A percentile compares a stretch with the other conserved stretches of the same genome.
Conservation (phyloP, 257 asterid species). For the Nicotiana undulata region DNA sequence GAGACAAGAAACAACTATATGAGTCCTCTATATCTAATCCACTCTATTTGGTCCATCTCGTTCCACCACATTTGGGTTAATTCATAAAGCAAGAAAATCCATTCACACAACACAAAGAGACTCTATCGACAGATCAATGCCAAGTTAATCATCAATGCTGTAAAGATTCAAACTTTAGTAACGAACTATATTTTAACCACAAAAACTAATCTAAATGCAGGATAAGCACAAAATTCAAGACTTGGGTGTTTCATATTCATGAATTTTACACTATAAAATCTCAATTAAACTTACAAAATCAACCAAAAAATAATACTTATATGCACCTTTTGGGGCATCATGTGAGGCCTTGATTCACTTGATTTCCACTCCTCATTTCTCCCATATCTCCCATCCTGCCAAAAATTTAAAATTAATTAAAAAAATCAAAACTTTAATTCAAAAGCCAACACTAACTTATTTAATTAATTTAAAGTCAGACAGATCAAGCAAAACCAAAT, state of each 20-base stretch:
- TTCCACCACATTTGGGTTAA: neutral
- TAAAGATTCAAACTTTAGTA: neutral
- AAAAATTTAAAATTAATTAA: neutral
- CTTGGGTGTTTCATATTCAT: neutral
- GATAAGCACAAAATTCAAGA: neutral
- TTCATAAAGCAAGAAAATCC: neutral
- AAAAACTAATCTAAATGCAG: neutral
- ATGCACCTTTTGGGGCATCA: conserved; percentile 30
- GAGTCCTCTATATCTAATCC: neutral
- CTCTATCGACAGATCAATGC: neutral
- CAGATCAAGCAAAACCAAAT: neutral
- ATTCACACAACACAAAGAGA: neutral
- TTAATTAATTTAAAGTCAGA: neutral
- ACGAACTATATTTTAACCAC: neutral
- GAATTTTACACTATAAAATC: neutral
- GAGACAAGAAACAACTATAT: neutral
- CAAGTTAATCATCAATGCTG: neutral
- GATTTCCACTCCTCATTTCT: conserved; percentile 21
- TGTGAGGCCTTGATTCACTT: conserved; percentile 25
- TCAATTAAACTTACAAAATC: neutral
- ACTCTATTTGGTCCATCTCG: neutral
- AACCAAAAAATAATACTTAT: neutral
- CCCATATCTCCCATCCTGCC: conserved; percentile 35
- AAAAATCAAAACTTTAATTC: neutral
- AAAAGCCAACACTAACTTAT: neutral